These are phyloP conservation scores for Pestalotiopsis sp. DNA, from an alignment of 2,329 filamentous ascomycete genomes.

Conservation along the genomic window DNA sequence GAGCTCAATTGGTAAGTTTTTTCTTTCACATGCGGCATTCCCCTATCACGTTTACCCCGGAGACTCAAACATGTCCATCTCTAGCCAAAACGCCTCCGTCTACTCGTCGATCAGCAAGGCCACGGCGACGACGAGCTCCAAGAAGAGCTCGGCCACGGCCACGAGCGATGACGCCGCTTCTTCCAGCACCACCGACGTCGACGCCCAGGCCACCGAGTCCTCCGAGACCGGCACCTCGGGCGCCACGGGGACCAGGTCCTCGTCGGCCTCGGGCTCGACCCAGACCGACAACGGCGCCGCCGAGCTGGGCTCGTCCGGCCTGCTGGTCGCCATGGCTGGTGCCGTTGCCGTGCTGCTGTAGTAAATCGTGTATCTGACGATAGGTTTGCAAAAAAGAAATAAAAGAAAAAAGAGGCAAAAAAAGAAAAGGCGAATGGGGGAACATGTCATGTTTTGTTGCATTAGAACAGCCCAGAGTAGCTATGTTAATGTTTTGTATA, in stretches of 20 bases:
- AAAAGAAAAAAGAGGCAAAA: neutral
- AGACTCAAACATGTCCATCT: neutral
- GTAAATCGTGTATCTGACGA: too few relatives aligned
- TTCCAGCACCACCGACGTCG: constrained; percentile 3
- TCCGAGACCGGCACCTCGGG: neutral
- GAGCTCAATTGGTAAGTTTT: constrained; percentile 30
- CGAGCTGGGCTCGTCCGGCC: constrained; percentile 17
- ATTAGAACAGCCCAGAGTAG: neutral
- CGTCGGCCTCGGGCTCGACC: constrained; percentile 9
- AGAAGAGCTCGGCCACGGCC: constrained; percentile 16
- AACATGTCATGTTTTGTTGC: neutral
- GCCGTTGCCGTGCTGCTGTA: constrained; percentile 27
- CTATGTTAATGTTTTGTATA: neutral
- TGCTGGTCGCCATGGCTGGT: constrained; percentile 29
- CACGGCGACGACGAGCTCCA: constrained; percentile 14
- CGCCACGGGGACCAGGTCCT: neutral
- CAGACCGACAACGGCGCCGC: constrained; percentile 14
- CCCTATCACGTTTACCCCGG: too few relatives aligned
- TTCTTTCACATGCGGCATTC: too few relatives aligned
- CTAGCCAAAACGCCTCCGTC: constrained; percentile 30
- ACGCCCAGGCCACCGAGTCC: constrained; percentile 11
- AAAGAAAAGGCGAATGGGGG: neutral
- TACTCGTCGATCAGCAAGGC: constrained; percentile 25
- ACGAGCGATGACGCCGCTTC: constrained; percentile 1
- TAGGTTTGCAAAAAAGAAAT: neutral